Evolutionary conservation across 164 flowering plant species (phyloP).

Genomic region (Annona squamosa): DNA sequence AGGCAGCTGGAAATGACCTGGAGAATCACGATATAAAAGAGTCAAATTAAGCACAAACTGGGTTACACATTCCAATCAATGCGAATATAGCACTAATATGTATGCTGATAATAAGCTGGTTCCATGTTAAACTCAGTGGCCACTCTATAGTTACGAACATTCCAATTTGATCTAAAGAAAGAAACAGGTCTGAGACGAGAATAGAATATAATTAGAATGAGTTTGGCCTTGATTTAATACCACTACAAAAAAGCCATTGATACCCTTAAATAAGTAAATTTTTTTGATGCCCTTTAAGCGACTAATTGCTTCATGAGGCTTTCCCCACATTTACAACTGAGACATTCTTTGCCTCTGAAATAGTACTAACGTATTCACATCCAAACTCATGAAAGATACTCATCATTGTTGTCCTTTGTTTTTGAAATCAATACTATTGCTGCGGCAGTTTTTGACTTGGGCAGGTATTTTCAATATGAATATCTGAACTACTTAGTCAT

Average conservation of each 20-base stretch:
- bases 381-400: not conserved
- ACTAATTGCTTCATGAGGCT: not conserved
- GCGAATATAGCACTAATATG: not conserved
- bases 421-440: not conserved
- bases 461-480: not conserved
- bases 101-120: no score
- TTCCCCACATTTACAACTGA: not conserved
- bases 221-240: no score
- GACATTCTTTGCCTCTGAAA: no score
- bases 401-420: not conserved
- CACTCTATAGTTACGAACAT: no score
- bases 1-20: not conserved
- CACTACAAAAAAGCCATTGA: no score
- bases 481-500: not conserved
- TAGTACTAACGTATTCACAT: not conserved
- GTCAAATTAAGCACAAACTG: not conserved
- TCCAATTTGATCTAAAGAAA: no score
- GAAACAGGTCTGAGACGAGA: no score
- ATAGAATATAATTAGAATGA: no score
- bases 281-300: not conserved
- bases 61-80: not conserved
- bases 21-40: not conserved
- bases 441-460: not conserved
- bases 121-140: no score
- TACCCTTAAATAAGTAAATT: no score